Percentiles rank a stretch among this genome's conserved stretches.
These are phyloP conservation scores for Penicillium hordei DNA, from an alignment of 2,329 filamentous ascomycete species.

Conservation along the genomic window DNA sequence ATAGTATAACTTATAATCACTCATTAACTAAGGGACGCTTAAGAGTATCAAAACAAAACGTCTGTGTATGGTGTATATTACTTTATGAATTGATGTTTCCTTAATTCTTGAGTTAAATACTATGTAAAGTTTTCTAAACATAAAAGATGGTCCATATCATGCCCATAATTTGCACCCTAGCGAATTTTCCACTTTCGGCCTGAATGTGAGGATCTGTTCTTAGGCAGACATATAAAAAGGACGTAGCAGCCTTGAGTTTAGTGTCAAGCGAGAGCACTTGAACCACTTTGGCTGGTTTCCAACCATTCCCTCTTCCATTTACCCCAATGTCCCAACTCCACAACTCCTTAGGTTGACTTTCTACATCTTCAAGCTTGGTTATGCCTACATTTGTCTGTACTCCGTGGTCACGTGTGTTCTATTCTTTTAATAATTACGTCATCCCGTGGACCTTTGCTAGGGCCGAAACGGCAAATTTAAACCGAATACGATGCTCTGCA, in stretches of 20 bases:
- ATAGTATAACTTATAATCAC: no score
- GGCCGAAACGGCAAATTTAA: conserved; percentile 3
- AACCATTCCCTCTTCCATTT: background rate
- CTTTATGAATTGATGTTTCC: no score
- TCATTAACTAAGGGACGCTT: no score
- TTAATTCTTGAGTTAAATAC: no score
- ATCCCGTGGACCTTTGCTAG: background rate
- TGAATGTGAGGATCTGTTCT: background rate
- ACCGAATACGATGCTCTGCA: background rate
- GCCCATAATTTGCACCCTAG: background rate
- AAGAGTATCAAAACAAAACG: no score
- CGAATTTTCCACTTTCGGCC: background rate
- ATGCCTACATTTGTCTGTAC: background rate
- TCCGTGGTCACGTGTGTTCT: background rate
- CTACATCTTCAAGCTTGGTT: background rate
- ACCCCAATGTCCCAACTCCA: background rate
- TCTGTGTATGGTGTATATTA: no score
- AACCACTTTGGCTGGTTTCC: background rate
- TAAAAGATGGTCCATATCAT: background rate
- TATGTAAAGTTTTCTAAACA: background rate
- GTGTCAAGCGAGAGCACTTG: background rate
- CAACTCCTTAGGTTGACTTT: background rate
- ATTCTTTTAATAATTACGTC: background rate
- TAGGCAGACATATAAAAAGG: no score
- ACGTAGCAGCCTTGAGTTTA: background rate